Base-by-base conservation (phyloP, 306 rosid species). In the Cucumis melo region DNA sequence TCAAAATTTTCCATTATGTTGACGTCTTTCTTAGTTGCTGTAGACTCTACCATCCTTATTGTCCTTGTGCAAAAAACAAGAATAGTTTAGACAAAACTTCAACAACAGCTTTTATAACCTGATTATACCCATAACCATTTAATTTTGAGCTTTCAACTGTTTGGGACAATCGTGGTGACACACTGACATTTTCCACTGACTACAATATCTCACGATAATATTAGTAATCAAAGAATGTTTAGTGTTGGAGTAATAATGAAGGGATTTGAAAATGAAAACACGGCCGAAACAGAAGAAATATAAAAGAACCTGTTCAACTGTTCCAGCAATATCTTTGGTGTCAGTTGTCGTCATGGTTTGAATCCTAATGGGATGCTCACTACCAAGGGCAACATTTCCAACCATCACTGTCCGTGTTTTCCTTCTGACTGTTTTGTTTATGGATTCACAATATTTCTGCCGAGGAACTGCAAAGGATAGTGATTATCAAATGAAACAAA, bases 271-370 rank as follows among this genome's bases (percentile, higher is more conserved):
- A 27, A 23, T 21, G 56, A 20, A 73, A 54, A 10, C 27, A 54
- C 12, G 9, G 9, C 75, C 27, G 19, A 80, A 78, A 62, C 59
- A 79, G 19, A 62, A 67, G 53, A 77, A 73, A 59, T 79, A 60
- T 50, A 53, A 81, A 59, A 34, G 74, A 78, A 93, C 99, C 98
- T 95, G 89, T 85, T 95, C 99, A 78, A 95, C 97, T 51, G 98
- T 92, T 80, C 88, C 97, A 29, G 96, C 84, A 68, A 95, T 87
- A 87, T 95, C 95, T 81, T 95, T 95, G 5, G 99, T 95, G 79
- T 95, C 99, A 57, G 83, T 89, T 73, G 99, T 95, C 53, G 99
- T 95, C 99, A 95, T 95, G n/a, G 99, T 95, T 81, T 95, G 99
- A 85, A 95, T 83, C 88, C 97, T 89, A 81, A 95, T 90, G 5